phyloP scores from a whole-genome alignment of 2,329 filamentous ascomycete genomes.

The Cladosporium sp. region DNA sequence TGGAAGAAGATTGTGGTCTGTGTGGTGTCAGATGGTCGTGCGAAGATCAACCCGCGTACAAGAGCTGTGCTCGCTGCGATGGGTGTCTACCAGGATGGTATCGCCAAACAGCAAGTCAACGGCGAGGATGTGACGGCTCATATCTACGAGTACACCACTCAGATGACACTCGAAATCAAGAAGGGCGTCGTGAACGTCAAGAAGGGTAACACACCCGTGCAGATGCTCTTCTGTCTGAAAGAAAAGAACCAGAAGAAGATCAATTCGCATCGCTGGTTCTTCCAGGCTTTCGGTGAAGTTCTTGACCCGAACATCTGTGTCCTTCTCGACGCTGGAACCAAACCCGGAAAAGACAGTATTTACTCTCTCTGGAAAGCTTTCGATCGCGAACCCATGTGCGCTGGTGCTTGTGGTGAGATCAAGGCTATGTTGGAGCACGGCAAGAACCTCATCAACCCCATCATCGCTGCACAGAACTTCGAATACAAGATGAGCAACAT shows the following conservation, averaged over 20 bases:
- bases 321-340: slow-evolving; percentile 91
- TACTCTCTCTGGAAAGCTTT: slow-evolving; percentile 99
- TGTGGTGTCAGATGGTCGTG: slow-evolving; percentile 93
- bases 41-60: slow-evolving; percentile 92
- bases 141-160: slow-evolving; percentile 89
- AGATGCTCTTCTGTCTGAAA: slow-evolving; percentile 97
- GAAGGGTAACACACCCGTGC: slow-evolving; percentile 80
- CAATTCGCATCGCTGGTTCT: slow-evolving; percentile 99
- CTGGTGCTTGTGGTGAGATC: slow-evolving; percentile 96
- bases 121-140: slow-evolving; percentile 94
- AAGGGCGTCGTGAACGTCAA: slow-evolving; percentile 83
- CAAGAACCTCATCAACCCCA: slow-evolving; percentile 84
- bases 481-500: slow-evolving; percentile 99
- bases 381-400: slow-evolving; percentile 95
- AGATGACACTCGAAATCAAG: slow-evolving; percentile 83
- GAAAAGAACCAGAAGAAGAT: slow-evolving; percentile 99
- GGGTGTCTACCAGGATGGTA: slow-evolving; percentile 97
- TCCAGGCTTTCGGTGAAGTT: slow-evolving; percentile 90
- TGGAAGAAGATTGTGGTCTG: slow-evolving; percentile 99
- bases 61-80: slow-evolving; percentile 85
- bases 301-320: slow-evolving; percentile 96
- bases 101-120: slow-evolving; percentile 97
- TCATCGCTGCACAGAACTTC: slow-evolving; percentile 96
- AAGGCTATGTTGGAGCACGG: slow-evolving; percentile 93
- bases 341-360: slow-evolving; percentile 88